Base-by-base conservation (phyloP, 2,329 filamentous ascomycete species). In the Trichophyton rubrum region DNA sequence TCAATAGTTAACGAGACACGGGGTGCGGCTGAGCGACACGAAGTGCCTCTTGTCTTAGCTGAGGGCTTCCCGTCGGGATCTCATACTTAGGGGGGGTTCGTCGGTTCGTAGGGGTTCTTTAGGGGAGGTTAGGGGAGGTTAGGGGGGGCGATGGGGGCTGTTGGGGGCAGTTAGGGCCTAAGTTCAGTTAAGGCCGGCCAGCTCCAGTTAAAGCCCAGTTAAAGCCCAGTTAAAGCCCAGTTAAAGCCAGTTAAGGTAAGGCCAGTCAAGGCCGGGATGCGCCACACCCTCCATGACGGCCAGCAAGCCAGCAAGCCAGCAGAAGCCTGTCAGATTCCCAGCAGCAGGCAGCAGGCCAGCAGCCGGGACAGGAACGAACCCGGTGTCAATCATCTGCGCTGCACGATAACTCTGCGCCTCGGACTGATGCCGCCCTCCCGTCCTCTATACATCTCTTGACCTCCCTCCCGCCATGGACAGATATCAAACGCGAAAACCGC, bases 211-310 rank as follows among this genome's bases (percentile, higher is more conserved):
- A 47, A 47, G 43, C 6, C n/a, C 8, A 24, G 45, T 51, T 47
- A 47, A 47, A 47, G 43, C 1, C 22, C 47, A 53, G 47, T 15
- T 30, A 53, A 53, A n/a, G 47, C 24, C 24, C 47, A 57, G 55
- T 43, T 41, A 57, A 58, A 3, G 35, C 30, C 51, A 60, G 51
- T 49, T 56, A 60, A 58, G 56, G 9, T 58, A 43, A 58, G 27
- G 38, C 56, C 56, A 49, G 45, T 27, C 24, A 22, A 22, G 20
- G 45, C 40, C 15, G 11, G 33, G 33, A 38, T 17, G 6, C 40
- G 40, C 45, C 45, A 24, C 20, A 22, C 45, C 45, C 20, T 51
- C 45, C 20, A 38, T 13, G 33, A 38, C 8, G 22, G 22, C 13
- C 8, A n/a, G n/a, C n/a, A n/a, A 9, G 27, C 27, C 33, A 13